Percentiles rank a stretch among this genome's conserved stretches.
These are phyloP conservation scores for Gliomastix tumulicola DNA, from an alignment of 2,329 filamentous ascomycete species.

Conservation along the genomic window DNA sequence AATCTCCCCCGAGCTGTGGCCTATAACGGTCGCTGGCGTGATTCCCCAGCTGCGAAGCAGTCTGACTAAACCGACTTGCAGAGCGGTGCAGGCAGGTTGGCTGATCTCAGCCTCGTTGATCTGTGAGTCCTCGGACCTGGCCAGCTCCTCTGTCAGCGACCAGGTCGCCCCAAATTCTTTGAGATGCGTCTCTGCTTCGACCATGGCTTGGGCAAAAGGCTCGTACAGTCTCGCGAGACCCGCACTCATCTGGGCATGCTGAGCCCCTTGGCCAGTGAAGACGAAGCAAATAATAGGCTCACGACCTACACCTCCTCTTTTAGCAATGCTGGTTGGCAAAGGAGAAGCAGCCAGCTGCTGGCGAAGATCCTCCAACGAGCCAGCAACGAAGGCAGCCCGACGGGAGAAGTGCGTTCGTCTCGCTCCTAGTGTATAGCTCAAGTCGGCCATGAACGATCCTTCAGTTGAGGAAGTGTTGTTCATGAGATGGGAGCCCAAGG, in stretches of 20 bases:
- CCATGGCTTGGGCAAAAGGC: neutral
- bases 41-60: conserved; percentile 22
- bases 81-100: conserved; percentile 12
- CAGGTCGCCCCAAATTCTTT: conserved; percentile 1
- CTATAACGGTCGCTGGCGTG: conserved; percentile 19
- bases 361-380: conserved; percentile 32
- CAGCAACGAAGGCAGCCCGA: conserved; percentile 7
- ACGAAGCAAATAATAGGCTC: conserved; percentile 12
- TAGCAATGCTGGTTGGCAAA: neutral
- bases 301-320: too few relatives aligned
- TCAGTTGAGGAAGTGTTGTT: neutral
- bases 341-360: neutral
- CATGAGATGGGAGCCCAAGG: conserved; percentile 12
- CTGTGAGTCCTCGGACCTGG: conserved; percentile 19
- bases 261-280: conserved; percentile 16
- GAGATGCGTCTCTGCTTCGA: neutral
- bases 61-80: conserved; percentile 20
- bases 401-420: conserved; percentile 8
- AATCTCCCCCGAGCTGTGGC: conserved; percentile 32
- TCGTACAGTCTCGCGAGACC: conserved; percentile 7
- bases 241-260: conserved; percentile 11
- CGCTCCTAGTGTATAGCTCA: conserved; percentile 12
- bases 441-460: conserved; percentile 25
- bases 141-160: conserved; percentile 7
- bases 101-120: conserved; percentile 24